Evolutionary conservation across 2,329 filamentous ascomycete species (phyloP), one percentile per base, ranked within the genome.

Genomic region (Venturia aucupariae): DNA sequence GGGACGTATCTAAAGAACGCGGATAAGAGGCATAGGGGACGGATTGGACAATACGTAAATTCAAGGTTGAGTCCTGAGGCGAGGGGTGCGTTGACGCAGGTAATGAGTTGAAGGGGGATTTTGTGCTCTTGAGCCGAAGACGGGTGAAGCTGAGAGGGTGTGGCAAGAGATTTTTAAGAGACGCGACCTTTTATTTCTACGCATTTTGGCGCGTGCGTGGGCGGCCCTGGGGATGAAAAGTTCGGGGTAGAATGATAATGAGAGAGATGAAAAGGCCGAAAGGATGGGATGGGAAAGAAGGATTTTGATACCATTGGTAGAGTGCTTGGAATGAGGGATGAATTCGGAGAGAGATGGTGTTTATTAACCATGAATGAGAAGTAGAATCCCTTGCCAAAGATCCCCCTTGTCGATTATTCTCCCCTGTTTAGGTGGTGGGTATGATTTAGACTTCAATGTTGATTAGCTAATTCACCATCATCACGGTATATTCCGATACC

Each of bases 1-100:
- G 82, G 89, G 64, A 79, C 83, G 68, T 92, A 90, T 73, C 79
- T 97, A 72, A 88, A 87, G 72, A 85, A 87, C 42, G 90, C 91
- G 7, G 90, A 97, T 75, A 79, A 80, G 71, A 85, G 87, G 70
- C 86, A 91, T 70, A 80, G 81, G 59, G 91, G 92, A 1, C 83
- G 84, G 22, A 83, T 97, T 67, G 85, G 83, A 35, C 79, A 78
- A 65, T 93, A 90, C 72, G 88, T 92, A 63, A 80, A 85, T 68
- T 84, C 90, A 74, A 84, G 90, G 69, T 78, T 97, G 66, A 72
- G 73, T 22, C 71, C 72, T 2, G 73, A 78, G 61, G 74, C 75
- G 22, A 74, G 75, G 68, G 70, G 72, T 59, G 77, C 77, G 6
- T 68, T 81, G 68, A 71, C 70, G 66, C 46, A 39, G 38, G 32